Base-by-base conservation (phyloP, 768 basidiomycete genomes). In the Suillus paluster region DNA sequence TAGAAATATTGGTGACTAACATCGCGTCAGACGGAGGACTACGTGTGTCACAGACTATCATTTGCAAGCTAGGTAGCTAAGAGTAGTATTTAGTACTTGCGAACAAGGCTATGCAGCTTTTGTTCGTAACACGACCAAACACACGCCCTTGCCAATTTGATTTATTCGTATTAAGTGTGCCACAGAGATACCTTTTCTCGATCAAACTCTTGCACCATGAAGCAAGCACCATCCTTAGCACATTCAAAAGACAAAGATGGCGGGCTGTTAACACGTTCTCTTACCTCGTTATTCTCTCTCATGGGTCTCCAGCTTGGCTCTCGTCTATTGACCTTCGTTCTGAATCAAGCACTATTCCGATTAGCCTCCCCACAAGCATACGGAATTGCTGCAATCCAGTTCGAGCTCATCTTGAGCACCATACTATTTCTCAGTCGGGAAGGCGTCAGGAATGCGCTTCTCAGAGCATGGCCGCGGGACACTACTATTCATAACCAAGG, bases 341-440 rank as follows among this genome's bases (percentile, higher is more conserved):
- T 99, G 27, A 99, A 99, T 75, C 96, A 97, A 74, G 84, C 86
- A 0, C 82, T 98, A 14, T 81, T 98, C 44, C 88, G 94, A 1
- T 81, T 95, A 33, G 89, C 91, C 2, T 88, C 94, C 0, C 95
- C 96, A 1, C 84, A 85, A 38, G 90, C 89, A 15, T 96, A 94
- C 71, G 91, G 97, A 11, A 95, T 92, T 0, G 95, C 94, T 17
- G 86, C 94, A 0, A 91, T 99, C 64, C 96, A 97, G 69, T 95
- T 99, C 75, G 97, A 99, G 72, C 85, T 98, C 30, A 71, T 99
- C 27, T 83, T 92, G 50, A 92, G 90, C 67, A 95, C 95, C 12
- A 92, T 96, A 68, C 81, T 99, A 48, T 98, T 99, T 74, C 81
- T 99, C 9, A 89, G 90, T 38, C 83, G 97, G n/a, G 97, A 99